Base-by-base conservation (phyloP, 805 yeast genomes). In the Yamadazyma tumulicola region DNA sequence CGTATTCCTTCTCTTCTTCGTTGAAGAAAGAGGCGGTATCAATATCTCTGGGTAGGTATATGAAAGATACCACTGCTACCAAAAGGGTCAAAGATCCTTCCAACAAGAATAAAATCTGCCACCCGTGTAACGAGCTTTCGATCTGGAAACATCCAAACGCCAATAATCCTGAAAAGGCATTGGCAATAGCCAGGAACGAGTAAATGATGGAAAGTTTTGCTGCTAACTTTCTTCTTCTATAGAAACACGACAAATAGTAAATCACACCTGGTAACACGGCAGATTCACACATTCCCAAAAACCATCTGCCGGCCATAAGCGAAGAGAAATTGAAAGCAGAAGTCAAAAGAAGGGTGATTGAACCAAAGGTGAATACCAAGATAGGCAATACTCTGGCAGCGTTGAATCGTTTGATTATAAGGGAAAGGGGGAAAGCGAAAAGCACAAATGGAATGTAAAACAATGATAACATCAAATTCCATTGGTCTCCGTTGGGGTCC, bases 21-120 rank as follows among this genome's bases (percentile, higher is more conserved):
- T 57, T 56, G 26, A 71, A 51, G 29, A 69, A 68, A 11, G 42
- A 45, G 12, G 69, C 67, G 6, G 46, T 40, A 10, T 53, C 53
- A 12, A 64, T 61, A 25, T 54, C 49, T 37, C 69, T 49, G 4
- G 74, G 74, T 27, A 71, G 57, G 35, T 53, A 54, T 19, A 51
- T 22, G 41, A 46, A 62, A 0, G 64, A 60, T 36, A 55, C 32
- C 13, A 53, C 45, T 6, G 74, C 56, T 12, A 61, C 42, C 6
- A 54, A 19, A 14, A 70, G 52, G 2, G 76, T 69, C 25, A 55
- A 48, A 12, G 54, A 51, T 10, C 76, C 76, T 49, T 71, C 75
- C 31, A 70, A 55, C 27, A 72, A 47, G 44, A 71, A 70, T 35
- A 72, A 51, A 31, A 65, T 65, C 41, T 69, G 69, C 77, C 77